These are phyloP conservation scores for Yamadazyma songkhlaensis DNA, from an alignment of 1,139 yeast species.

Conservation along the genomic window DNA sequence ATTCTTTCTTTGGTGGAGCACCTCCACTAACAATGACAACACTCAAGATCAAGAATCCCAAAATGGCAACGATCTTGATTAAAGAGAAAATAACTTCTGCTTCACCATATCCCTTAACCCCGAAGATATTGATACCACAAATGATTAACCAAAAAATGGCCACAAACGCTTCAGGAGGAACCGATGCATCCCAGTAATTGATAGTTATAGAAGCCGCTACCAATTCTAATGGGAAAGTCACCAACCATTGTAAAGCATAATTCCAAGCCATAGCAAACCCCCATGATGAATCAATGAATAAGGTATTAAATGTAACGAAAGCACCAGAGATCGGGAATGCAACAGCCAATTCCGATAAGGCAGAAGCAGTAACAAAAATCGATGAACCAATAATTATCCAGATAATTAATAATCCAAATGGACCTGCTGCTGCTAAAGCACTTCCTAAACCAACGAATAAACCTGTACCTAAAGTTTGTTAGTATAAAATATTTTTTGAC, in stretches of 20 bases:
- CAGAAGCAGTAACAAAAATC: constrained; percentile 33
- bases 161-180: constrained; percentile 30
- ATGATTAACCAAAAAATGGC: constrained; percentile 29
- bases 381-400: constrained; percentile 31
- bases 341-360: constrained; percentile 37
- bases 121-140: constrained; percentile 29
- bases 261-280: constrained; percentile 45
- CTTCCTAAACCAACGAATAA: constrained; percentile 36
- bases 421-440: constrained; percentile 34
- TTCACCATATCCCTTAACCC: constrained; percentile 38
- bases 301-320: constrained; percentile 35
- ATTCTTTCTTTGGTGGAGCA: constrained; percentile 31
- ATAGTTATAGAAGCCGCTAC: constrained; percentile 39
- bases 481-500: constrained; percentile 3
- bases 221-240: constrained; percentile 36
- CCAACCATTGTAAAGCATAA: constrained; percentile 40
- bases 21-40: constrained; percentile 33
- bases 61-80: constrained; percentile 29
- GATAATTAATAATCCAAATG: constrained; percentile 32
- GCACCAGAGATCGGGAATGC: constrained; percentile 42
- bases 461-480: constrained; percentile 22
- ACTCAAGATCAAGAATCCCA: constrained; percentile 31
- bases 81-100: constrained; percentile 30
- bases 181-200: constrained; percentile 24
- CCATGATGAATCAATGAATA: constrained; percentile 35